phyloP scores from a whole-genome alignment of 352 stramenopile genomes.

The Pythium sukuiense region DNA sequence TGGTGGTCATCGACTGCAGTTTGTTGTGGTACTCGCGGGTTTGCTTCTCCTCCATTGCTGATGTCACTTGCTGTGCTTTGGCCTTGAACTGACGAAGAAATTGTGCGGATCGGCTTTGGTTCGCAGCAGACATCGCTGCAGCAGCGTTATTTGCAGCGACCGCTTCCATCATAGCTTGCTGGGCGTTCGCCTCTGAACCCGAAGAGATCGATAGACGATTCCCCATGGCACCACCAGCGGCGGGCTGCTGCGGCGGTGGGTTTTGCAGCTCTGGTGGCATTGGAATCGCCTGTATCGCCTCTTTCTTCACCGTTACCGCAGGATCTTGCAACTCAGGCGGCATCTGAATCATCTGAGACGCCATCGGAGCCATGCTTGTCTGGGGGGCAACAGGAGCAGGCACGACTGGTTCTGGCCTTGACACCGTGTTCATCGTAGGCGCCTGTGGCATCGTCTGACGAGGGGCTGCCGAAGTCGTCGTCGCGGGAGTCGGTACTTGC shows the following conservation, averaged over 20 bases:
- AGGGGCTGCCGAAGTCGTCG: slow-evolving; percentile 16
- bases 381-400: neutral
- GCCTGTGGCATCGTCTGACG: slow-evolving; percentile 13
- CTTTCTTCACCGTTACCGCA: slow-evolving; percentile 33
- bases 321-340: slow-evolving; percentile 58
- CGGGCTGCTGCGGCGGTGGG: neutral
- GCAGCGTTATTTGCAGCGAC: slow-evolving; percentile 22
- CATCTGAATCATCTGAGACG: slow-evolving; percentile 71
- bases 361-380: slow-evolving; percentile 7
- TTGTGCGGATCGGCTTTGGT: slow-evolving; percentile 71
- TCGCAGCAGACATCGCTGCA: slow-evolving; percentile 32
- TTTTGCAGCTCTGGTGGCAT: slow-evolving; percentile 33
- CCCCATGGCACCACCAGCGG: neutral
- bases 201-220: slow-evolving; percentile 17
- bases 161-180: slow-evolving; percentile 24
- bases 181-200: neutral
- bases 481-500: slow-evolving; percentile 25
- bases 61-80: slow-evolving; percentile 77
- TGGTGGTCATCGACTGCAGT: slow-evolving; percentile 75
- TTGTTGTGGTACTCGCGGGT: slow-evolving; percentile 86
- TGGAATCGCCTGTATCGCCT: slow-evolving; percentile 30
- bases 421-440: slow-evolving; percentile 13
- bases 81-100: slow-evolving; percentile 84
- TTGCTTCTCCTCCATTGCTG: slow-evolving; percentile 74
- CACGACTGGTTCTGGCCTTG: slow-evolving; percentile 7